Evolutionary conservation across 192 early-diverging fungal genomes (phyloP).

Genomic region (Gryganskiella cystojenkinii): DNA sequence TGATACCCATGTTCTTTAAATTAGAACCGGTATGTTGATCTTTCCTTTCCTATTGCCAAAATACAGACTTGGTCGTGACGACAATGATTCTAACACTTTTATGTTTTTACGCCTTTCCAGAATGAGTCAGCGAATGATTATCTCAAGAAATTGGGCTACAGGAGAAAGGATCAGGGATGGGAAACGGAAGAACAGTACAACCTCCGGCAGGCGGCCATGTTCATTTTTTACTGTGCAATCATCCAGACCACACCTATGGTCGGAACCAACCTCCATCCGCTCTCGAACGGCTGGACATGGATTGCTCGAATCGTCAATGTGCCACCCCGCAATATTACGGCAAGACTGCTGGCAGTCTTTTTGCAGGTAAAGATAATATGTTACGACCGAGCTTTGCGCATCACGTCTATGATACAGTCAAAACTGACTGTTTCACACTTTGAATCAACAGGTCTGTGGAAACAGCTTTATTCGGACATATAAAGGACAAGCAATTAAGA

Average conservation of each 20-base stretch:
- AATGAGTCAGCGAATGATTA: conserved; percentile 46
- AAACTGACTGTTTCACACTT: neutral
- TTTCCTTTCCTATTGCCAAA: neutral
- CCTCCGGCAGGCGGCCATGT: conserved; percentile 71
- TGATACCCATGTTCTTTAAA: conserved; percentile 71
- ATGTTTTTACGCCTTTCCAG: conserved; percentile 37
- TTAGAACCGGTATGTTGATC: conserved; percentile 58
- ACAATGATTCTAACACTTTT: neutral
- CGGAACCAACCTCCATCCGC: conserved; percentile 57
- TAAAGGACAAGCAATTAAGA: conserved; percentile 28
- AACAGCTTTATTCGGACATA: conserved; percentile 23
- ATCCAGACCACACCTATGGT: conserved; percentile 64
- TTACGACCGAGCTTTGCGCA: neutral
- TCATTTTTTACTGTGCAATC: conserved; percentile 78
- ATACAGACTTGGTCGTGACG: neutral
- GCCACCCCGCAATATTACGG: conserved; percentile 72
- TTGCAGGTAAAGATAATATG: conserved; percentile 60
- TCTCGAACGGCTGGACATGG: conserved; percentile 79
- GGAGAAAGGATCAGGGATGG: conserved; percentile 38
- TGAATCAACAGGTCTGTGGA: conserved; percentile 25
- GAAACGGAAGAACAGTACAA: conserved; percentile 73
- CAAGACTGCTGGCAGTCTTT: conserved; percentile 68
- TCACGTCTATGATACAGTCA: neutral
- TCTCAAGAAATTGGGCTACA: conserved; percentile 30
- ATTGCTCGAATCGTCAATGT: conserved; percentile 75